phyloP scores from a whole-genome alignment of 2,329 filamentous ascomycete species.

The Teratosphaeria gauchensis region DNA sequence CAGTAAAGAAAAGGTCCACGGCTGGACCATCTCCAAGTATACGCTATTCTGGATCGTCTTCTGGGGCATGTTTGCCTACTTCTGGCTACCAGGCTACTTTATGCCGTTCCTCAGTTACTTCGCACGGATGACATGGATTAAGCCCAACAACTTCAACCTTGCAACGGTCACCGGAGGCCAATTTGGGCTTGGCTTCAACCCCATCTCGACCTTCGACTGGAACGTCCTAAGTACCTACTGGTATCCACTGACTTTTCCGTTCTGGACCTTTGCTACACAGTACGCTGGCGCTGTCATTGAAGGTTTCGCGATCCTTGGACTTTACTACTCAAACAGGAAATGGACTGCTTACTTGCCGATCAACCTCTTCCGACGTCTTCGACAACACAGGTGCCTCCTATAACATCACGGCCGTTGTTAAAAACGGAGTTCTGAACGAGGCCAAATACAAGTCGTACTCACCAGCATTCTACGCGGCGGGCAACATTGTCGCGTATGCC shows the following conservation, averaged over 20 bases:
- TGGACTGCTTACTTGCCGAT: slow-evolving; percentile 82
- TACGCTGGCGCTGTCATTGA: slow-evolving; percentile 40
- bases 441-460: background rate
- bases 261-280: slow-evolving; percentile 57
- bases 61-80: slow-evolving; percentile 63
- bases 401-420: slow-evolving; percentile 66
- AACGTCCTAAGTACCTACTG: slow-evolving; percentile 34
- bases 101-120: slow-evolving; percentile 83
- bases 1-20: slow-evolving; percentile 33
- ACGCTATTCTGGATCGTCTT: slow-evolving; percentile 74
- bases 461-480: slow-evolving; percentile 5
- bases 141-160: slow-evolving; percentile 72
- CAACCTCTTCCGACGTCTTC: slow-evolving; percentile 67
- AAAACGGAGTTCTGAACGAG: background rate
- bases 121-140: slow-evolving; percentile 82
- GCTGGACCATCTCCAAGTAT: slow-evolving; percentile 61
- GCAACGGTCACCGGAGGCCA: slow-evolving; percentile 51
- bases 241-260: slow-evolving; percentile 49
- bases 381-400: slow-evolving; percentile 75
- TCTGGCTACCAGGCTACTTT: slow-evolving; percentile 68
- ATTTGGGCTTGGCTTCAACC: slow-evolving; percentile 69
- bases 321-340: slow-evolving; percentile 69
- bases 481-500: slow-evolving; percentile 4
- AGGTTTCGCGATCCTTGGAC: slow-evolving; percentile 46
- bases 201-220: slow-evolving; percentile 79